A percentile compares a stretch with the other conserved stretches of the same genome.
These are phyloP conservation scores for Centrapalus pauciflorus DNA, from an alignment of 129 eudicot species.

Conservation along the genomic window DNA sequence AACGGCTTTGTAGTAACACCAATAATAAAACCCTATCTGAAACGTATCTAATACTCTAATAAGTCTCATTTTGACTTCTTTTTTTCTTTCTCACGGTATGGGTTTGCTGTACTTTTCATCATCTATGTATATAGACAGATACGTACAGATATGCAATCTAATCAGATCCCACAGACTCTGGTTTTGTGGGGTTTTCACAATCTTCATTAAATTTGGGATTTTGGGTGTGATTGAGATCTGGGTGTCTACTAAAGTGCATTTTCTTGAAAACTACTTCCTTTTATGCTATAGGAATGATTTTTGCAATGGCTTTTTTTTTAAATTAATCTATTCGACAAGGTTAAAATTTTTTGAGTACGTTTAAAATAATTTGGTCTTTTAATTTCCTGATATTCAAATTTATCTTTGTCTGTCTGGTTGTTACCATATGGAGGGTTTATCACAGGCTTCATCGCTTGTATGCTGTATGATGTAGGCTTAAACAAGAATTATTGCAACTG, in stretches of 20 bases:
- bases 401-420: neutral
- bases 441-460: neutral
- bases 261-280: conserved; percentile 2
- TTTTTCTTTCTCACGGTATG: conserved; percentile 1
- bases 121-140: neutral
- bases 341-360: neutral
- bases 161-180: conserved; percentile 18
- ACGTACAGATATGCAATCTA: conserved; percentile 9
- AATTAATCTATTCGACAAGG: neutral
- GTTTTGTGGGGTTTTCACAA: conserved; percentile 12
- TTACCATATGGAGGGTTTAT: neutral
- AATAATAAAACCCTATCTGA: conserved; percentile 14
- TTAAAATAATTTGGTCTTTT: neutral
- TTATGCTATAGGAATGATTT: neutral
- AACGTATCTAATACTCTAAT: conserved; percentile 18
- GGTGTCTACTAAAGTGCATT: conserved; percentile 12
- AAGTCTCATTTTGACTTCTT: conserved; percentile 28
- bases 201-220: conserved; percentile 17
- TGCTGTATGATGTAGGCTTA: neutral
- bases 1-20: conserved; percentile 4
- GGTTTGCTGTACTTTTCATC: conserved; percentile 18
- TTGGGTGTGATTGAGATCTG: conserved; percentile 30
- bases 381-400: neutral
- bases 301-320: conserved; percentile 8
- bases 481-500: neutral